A percentile compares a stretch with the other conserved stretches of the same genome.
phyloP scores from a whole-genome alignment of 176 grass and related monocot genomes.

The Hyparrhenia diplandra region DNA sequence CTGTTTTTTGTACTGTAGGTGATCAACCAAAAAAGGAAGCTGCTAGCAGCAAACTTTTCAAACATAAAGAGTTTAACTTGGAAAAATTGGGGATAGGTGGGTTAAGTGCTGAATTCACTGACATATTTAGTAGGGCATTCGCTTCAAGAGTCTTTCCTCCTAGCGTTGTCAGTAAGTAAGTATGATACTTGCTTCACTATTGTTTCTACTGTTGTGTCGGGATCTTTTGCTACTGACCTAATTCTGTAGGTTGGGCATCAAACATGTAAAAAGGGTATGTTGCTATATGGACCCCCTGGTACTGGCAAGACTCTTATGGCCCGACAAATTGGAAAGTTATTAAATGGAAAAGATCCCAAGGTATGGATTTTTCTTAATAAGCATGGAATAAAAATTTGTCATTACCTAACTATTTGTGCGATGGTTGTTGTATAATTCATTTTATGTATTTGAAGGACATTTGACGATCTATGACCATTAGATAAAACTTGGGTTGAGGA shows the following conservation, averaged over 20 bases:
- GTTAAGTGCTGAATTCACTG: conserved; percentile 83
- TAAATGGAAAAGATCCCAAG: conserved; percentile 96
- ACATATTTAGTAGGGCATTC: conserved; percentile 97
- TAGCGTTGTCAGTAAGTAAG: conserved; percentile 73
- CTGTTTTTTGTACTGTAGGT: conserved; percentile 53
- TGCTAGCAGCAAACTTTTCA: conserved; percentile 97
- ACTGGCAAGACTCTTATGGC: conserved; percentile 99
- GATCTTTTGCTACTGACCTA: conserved; percentile 18
- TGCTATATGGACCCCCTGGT: conserved; percentile 92
- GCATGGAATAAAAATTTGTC: conserved; percentile 1
- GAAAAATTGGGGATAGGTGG: conserved; percentile 98
- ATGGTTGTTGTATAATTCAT: not conserved
- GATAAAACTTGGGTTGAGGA: not conserved
- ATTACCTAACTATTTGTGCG: conserved; percentile 13
- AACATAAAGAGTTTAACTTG: conserved; percentile 93
- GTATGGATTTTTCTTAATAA: conserved; percentile 43
- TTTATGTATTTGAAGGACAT: conserved; percentile 4
- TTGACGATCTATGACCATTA: not conserved
- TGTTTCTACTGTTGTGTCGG: not conserved
- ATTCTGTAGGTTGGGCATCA: conserved; percentile 78
- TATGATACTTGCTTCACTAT: conserved; percentile 1
- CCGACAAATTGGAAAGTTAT: conserved; percentile 92
- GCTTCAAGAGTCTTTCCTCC: conserved; percentile 96
- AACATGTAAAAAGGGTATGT: conserved; percentile 95
- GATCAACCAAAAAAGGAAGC: conserved; percentile 93